Conservation (phyloP, 108 stramenopile genomes). For the Phaeodactylum tricornutum region DNA sequence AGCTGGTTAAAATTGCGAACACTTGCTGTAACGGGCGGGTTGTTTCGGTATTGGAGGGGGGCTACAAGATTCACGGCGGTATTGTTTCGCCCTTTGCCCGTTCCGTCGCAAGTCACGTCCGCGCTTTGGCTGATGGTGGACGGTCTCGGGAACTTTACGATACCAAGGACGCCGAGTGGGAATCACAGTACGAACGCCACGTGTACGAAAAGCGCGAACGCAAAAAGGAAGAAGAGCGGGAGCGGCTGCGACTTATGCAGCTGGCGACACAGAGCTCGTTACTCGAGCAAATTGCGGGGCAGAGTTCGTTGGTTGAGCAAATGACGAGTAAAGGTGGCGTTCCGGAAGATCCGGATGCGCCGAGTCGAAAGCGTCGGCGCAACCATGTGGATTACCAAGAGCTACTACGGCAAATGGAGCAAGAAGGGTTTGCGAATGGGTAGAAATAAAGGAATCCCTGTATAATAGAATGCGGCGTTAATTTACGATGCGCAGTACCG, state of each 20-base stretch:
- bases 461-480: no score
- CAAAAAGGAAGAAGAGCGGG: constrained; percentile 67
- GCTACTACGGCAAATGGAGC: constrained; percentile 75
- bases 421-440: constrained; percentile 42
- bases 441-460: no score
- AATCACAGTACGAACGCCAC: constrained; percentile 73
- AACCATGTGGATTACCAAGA: constrained; percentile 80
- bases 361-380: constrained; percentile 57
- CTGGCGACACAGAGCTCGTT: constrained; percentile 3
- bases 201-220: constrained; percentile 78
- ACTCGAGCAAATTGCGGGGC: constrained; percentile 2
- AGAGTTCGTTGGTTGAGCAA: constrained; percentile 8
- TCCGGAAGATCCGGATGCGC: constrained; percentile 29
- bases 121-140: constrained; percentile 75
- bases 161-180: constrained; percentile 67
- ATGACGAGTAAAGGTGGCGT: constrained; percentile 27
- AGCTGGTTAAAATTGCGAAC: constrained; percentile 89
- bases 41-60: constrained; percentile 93
- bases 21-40: constrained; percentile 90
- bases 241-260: constrained; percentile 33
- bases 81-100: constrained; percentile 85
- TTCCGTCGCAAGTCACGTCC: constrained; percentile 80
- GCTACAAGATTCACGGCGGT: constrained; percentile 92
- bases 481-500: no score
- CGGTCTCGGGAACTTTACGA: constrained; percentile 68